Evolutionary conservation across 148 eudicot genomes (phyloP).

Genomic region (Cornus suecica): DNA sequence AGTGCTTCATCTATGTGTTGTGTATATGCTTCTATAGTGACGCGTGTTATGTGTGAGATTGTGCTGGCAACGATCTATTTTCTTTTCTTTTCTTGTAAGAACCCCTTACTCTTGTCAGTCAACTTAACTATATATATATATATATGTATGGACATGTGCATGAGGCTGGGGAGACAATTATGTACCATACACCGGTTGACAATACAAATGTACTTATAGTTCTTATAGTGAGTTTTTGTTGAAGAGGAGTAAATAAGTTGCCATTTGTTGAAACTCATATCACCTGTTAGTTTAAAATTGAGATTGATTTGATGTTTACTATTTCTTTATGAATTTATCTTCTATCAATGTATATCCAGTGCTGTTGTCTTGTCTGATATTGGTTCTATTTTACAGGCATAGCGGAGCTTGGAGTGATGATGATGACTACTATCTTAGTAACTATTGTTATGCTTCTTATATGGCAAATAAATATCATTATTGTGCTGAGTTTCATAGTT

Average conservation of each 20-base stretch:
- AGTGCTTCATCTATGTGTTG: too few species aligned
- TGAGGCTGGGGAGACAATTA: too few species aligned
- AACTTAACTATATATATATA: too few species aligned
- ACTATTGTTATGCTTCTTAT: conserved; percentile 96
- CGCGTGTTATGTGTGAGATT: too few species aligned
- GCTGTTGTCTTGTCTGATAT: conserved; percentile 20
- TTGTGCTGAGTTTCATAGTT: conserved; percentile 64
- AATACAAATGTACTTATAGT: too few species aligned
- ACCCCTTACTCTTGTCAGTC: too few species aligned
- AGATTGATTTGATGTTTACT: not conserved
- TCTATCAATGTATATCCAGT: not conserved
- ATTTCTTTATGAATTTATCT: not conserved
- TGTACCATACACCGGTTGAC: too few species aligned
- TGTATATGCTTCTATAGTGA: too few species aligned
- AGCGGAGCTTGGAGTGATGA: conserved; percentile 97
- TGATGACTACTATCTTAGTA: conserved; percentile 88
- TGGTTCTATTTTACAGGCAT: conserved; percentile 58
- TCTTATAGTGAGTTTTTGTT: not conserved
- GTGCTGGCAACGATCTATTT: too few species aligned
- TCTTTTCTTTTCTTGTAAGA: too few species aligned
- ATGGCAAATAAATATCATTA: conserved; percentile 87
- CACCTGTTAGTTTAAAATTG: not conserved
- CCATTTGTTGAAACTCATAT: not conserved
- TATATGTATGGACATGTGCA: too few species aligned
- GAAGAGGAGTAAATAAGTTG: not conserved